A percentile compares a stretch with the other conserved stretches of the same genome.
These are phyloP conservation scores for Haematococcus sp. DNA, from an alignment of 139 green algal species.

Conservation along the genomic window DNA sequence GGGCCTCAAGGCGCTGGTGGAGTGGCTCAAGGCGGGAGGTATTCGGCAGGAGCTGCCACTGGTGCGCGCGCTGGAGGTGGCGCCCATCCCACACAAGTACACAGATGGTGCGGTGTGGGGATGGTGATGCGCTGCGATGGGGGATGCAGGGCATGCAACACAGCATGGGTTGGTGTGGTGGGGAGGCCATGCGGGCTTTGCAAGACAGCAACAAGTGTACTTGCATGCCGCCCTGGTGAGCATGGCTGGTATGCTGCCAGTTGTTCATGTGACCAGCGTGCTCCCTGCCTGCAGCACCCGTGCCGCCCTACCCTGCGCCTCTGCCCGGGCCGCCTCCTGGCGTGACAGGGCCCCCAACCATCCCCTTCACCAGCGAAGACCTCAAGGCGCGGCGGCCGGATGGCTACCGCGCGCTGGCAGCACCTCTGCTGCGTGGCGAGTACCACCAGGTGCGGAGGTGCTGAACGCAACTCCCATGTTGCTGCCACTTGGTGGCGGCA, in stretches of 20 bases:
- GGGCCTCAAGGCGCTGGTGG: conserved; percentile 30
- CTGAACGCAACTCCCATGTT: too few relatives aligned
- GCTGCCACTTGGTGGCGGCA: too few relatives aligned
- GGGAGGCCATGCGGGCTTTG: too few relatives aligned
- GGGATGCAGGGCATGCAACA: too few relatives aligned
- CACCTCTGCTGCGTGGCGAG: conserved; percentile 68
- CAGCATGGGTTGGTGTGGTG: too few relatives aligned
- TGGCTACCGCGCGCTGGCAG: conserved; percentile 57
- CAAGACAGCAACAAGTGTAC: too few relatives aligned
- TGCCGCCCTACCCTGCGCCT: not conserved
- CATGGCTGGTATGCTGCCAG: too few relatives aligned
- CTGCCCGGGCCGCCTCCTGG: not conserved
- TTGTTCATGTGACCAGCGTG: not conserved
- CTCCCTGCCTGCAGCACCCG: not conserved
- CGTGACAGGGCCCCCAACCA: not conserved
- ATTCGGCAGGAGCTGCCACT: conserved; percentile 50
- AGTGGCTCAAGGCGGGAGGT: conserved; percentile 39
- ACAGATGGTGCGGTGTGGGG: conserved; percentile 9
- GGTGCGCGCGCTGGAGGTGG: conserved; percentile 47
- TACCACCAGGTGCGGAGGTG: conserved; percentile 20
- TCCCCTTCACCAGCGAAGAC: conserved; percentile 10
- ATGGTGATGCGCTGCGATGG: too few relatives aligned
- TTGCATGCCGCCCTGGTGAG: too few relatives aligned
- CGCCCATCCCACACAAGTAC: conserved; percentile 49
- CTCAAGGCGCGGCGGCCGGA: conserved; percentile 44